Evolutionary conservation across 192 early-diverging fungal species (phyloP), one percentile per base, ranked within the genome.

Genomic region (Geosiphon pyriformis): DNA sequence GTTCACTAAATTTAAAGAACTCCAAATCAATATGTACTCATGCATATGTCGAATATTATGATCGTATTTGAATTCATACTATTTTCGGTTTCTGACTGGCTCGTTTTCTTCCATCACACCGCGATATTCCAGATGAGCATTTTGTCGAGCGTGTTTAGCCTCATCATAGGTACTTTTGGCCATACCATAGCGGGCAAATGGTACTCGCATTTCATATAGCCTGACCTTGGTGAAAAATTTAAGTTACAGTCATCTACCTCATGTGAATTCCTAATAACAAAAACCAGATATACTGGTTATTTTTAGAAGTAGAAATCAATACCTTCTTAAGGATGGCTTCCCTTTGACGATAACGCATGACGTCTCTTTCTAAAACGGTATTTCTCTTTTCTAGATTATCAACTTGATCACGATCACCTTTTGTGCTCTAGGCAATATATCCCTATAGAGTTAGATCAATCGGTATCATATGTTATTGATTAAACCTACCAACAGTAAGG

Each of bases 291-390:
- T n/a, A n/a, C n/a, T n/a, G n/a, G n/a, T n/a, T n/a, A n/a, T n/a
- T n/a, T n/a, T n/a, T n/a, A n/a, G n/a, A n/a, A n/a, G n/a, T n/a
- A n/a, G n/a, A n/a, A n/a, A n/a, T n/a, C n/a, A n/a, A n/a, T 74
- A 79, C 71, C 50, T 64, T 71, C 35, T 79, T 71, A 55, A 88
- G 62, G 1, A 90, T 82, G 2, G 76, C 72, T 63, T 90, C 84
- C 10, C 87, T 86, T 70, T 95, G 86, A 32, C 85, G 77, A 72
- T 87, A 87, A 22, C 87, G 71, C 12, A 81, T 59, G 10, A 95
- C 92, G 69, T 94, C 92, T 49, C 81, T 83, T 67, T 94, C 85
- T 4, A 92, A 71, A 32, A 82, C 68, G 4, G 82, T 82, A 59
- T 92, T 91, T 51, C 87, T 81, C 51, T 85, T 83, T 49, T 83